Evolutionary conservation across 352 stramenopile genomes (phyloP).

Genomic region (Phytophthora niederhauseri): DNA sequence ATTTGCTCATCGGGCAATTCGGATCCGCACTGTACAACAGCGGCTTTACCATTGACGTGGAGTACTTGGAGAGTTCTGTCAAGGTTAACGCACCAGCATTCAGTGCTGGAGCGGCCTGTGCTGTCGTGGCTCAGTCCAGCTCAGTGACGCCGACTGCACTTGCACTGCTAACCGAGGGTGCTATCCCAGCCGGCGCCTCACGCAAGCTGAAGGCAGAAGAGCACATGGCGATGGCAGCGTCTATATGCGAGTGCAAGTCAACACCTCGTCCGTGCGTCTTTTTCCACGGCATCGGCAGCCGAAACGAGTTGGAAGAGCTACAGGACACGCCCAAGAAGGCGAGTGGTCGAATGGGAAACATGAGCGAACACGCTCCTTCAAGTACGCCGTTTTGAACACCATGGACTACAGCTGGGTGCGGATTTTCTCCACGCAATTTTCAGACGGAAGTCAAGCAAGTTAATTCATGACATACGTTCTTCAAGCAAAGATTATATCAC

Average conservation of each 20-base stretch:
- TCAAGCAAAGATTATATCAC: too few relatives aligned
- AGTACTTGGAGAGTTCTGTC: conserved; percentile 24
- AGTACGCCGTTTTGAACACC: conserved; percentile 30
- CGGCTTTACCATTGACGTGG: conserved; percentile 39
- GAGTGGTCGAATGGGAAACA: conserved; percentile 23
- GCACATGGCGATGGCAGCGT: conserved; percentile 20
- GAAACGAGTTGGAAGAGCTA: conserved; percentile 22
- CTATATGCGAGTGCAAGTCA: conserved; percentile 24
- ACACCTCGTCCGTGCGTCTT: conserved; percentile 31
- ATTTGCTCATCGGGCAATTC: conserved; percentile 26
- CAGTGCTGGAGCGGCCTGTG: conserved; percentile 11
- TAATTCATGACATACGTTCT: too few relatives aligned
- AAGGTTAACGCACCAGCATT: not conserved
- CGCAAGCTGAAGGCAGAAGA: conserved; percentile 16
- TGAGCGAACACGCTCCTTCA: conserved; percentile 27
- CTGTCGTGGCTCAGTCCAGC: not conserved
- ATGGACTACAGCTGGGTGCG: too few relatives aligned
- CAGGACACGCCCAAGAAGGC: conserved; percentile 24
- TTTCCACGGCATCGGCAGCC: conserved; percentile 25
- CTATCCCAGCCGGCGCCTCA: not conserved
- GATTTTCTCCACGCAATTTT: too few relatives aligned
- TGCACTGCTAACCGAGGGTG: not conserved
- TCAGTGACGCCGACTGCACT: conserved; percentile 4
- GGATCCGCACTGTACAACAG: conserved; percentile 39
- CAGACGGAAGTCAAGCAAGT: too few relatives aligned